Base-by-base conservation (phyloP, 1,284 basidiomycete species). In the Leucoagaricus sp. region DNA sequence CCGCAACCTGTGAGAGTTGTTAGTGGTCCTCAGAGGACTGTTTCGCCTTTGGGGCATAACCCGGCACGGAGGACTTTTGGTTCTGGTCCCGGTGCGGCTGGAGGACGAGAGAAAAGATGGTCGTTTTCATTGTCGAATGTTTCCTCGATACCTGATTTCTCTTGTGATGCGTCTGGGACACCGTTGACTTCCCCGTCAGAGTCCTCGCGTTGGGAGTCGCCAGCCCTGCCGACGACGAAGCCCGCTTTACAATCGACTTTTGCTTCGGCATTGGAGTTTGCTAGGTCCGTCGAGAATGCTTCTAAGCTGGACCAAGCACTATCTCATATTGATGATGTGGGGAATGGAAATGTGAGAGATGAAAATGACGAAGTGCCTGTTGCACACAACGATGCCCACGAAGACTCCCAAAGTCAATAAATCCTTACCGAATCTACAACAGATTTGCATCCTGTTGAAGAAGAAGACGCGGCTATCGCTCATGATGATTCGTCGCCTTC, bases 1-100 rank as follows among this genome's bases (percentile, higher is more conserved):
- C 80, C 82, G 47, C 73, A 77, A 33, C 73, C 77, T 29, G 69
- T 72, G 44, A 70, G 77, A 46, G 66, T 65, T 19, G 73, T 71
- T 19, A 72, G 71, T 40, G 70, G 49, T 9, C 49, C 36, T 2
- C 65, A 67, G 52, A 64, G 67, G 21, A 57, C 69, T 4, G 59
- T 55, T 12, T 69, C 70, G 25, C 67, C 70, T 4, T 54, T 58
- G 19, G 60, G 49, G 29, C 21, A 50, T 19, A 51, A 38, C 58
- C 55, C 55, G 17, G 51, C 61, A 23, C 41, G 55, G n/a, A n/a
- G n/a, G n/a, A n/a, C n/a, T n/a, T n/a, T n/a, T n/a, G n/a, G n/a
- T n/a, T n/a, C n/a, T 15, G 48, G 60, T 23, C 8, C 50, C 26
- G 25, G 9, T 17, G 15, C n/a, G 7, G 28, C 19, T 33, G 9